phyloP scores from a whole-genome alignment of 1,284 basidiomycete species.

The Ceratobasidium sp. region DNA sequence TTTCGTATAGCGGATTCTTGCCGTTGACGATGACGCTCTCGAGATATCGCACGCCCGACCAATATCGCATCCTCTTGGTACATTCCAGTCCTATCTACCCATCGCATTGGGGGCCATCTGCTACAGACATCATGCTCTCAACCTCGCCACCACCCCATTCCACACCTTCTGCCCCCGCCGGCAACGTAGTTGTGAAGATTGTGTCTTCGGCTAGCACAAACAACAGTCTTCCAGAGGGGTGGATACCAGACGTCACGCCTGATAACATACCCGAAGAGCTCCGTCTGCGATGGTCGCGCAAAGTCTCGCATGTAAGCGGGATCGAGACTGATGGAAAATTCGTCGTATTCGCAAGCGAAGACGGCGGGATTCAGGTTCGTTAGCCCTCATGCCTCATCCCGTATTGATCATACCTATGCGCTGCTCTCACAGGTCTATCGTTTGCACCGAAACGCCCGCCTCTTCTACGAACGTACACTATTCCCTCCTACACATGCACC shows the following conservation, averaged over 20 bases:
- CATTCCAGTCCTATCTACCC: conserved; percentile 84
- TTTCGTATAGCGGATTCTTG: conserved; percentile 46
- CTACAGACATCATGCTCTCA: conserved; percentile 77
- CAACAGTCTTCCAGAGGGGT: conserved; percentile 68
- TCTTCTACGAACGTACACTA: conserved; percentile 78
- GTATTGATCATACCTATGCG: conserved; percentile 43
- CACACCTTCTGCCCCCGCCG: not conserved
- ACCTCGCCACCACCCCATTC: not conserved
- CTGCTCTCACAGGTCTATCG: conserved; percentile 76
- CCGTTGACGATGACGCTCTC: conserved; percentile 54
- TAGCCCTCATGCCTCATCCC: not conserved
- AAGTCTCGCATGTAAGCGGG: conserved; percentile 73
- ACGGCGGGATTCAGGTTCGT: conserved; percentile 51
- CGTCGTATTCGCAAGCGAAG: conserved; percentile 79
- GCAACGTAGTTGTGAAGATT: conserved; percentile 11
- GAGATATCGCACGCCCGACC: conserved; percentile 52
- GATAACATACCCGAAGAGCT: conserved; percentile 69
- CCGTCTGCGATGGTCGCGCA: conserved; percentile 68
- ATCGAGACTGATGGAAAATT: conserved; percentile 86
- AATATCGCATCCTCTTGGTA: conserved; percentile 77
- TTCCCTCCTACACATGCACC: conserved; percentile 72
- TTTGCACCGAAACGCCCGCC: conserved; percentile 72
- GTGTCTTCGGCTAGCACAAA: conserved; percentile 19
- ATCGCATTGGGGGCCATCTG: conserved; percentile 81
- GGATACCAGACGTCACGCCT: conserved; percentile 71